Evolutionary conservation across 805 yeast genomes (phyloP).

Genomic region (Barnettozyma californica): DNA sequence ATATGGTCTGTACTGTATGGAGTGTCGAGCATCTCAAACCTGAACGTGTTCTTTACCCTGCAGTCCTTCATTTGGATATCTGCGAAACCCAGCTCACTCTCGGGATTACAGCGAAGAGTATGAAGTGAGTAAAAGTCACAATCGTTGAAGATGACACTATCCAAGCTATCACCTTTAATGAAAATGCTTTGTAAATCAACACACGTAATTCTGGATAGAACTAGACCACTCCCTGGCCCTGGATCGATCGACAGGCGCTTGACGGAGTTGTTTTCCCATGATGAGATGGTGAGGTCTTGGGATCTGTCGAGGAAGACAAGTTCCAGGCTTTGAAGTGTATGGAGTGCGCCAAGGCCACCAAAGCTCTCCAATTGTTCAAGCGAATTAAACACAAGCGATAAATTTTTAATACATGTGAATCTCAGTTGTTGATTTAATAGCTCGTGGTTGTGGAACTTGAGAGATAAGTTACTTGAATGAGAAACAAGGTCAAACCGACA

Average conservation of each 20-base stretch:
- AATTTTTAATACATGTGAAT: not conserved
- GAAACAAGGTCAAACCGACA: not conserved
- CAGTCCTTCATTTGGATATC: not conserved
- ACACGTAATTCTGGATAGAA: not conserved
- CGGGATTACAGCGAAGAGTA: not conserved
- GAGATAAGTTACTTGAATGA: not conserved
- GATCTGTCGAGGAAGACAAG: not conserved
- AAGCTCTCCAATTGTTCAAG: not conserved
- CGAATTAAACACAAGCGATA: not conserved
- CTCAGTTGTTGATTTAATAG: not conserved
- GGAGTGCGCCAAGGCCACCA: not conserved
- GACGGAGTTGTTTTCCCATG: not conserved
- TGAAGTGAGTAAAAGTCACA: not conserved
- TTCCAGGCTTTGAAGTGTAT: not conserved
- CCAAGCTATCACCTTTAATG: not conserved
- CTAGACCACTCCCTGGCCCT: not conserved
- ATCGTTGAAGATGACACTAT: not conserved
- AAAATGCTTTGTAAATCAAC: not conserved
- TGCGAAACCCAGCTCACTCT: not conserved
- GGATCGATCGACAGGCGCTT: not conserved
- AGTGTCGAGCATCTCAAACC: not conserved
- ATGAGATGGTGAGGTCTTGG: not conserved
- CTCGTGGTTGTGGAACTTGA: not conserved
- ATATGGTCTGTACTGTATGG: not conserved
- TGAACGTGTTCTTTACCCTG: not conserved